A percentile compares a stretch with the other conserved stretches of the same genome.
These are phyloP conservation scores for Diutina neorugosa DNA, from an alignment of 1,139 yeast species.

Conservation along the genomic window DNA sequence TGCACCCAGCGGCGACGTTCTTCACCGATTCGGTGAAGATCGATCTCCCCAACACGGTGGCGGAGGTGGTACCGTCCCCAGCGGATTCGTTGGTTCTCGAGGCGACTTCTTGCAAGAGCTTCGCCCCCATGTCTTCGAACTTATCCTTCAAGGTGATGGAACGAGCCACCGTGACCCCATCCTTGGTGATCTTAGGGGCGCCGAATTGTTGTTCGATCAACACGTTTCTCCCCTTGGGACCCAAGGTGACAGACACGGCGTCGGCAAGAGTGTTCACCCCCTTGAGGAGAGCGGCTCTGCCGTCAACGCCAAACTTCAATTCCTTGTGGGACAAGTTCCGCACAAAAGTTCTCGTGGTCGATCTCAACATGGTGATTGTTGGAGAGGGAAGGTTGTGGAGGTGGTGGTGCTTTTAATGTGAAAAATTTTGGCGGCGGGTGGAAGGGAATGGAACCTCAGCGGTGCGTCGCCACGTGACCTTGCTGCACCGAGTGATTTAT, in stretches of 20 bases:
- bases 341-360: conserved; percentile 15
- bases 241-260: conserved; percentile 94
- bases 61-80: conserved; percentile 98
- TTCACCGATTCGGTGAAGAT: conserved; percentile 95
- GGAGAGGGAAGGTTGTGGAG: background rate
- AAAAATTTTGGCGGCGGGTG: background rate
- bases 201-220: conserved; percentile 96
- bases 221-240: conserved; percentile 98
- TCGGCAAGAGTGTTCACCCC: conserved; percentile 97
- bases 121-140: conserved; percentile 96
- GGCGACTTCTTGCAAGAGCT: conserved; percentile 93
- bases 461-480: background rate
- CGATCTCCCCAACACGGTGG: conserved; percentile 94
- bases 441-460: background rate
- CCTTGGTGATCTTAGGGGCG: conserved; percentile 97
- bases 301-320: conserved; percentile 96
- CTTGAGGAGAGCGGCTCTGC: conserved; percentile 88
- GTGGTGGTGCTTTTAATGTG: background rate
- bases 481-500: background rate
- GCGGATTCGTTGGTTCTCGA: conserved; percentile 97
- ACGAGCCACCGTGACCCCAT: conserved; percentile 97
- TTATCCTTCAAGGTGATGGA: conserved; percentile 81
- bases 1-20: conserved; percentile 98
- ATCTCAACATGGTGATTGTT: conserved; percentile 1
- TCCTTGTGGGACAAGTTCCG: conserved; percentile 81